These are phyloP conservation scores for Coffea humblotiana DNA, from an alignment of 305 asterid species.

Conservation along the genomic window DNA sequence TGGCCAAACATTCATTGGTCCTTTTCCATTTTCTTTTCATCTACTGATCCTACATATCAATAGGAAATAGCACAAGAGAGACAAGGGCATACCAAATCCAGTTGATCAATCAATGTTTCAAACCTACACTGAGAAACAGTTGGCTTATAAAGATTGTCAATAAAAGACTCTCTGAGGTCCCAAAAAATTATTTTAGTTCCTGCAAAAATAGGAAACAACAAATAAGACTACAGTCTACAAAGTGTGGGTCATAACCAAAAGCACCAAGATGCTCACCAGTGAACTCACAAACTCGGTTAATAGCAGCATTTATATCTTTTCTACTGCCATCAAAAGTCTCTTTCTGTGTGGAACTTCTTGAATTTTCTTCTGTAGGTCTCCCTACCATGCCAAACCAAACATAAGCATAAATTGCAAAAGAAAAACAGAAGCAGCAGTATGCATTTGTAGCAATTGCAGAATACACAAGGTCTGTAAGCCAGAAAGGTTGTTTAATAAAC, in stretches of 20 bases:
- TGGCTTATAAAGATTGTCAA: constrained; percentile 84
- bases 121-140: constrained; percentile 76
- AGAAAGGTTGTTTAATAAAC: background rate
- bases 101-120: constrained; percentile 81
- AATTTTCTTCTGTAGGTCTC: constrained; percentile 41
- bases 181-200: constrained; percentile 92
- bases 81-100: constrained; percentile 61
- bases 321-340: constrained; percentile 95
- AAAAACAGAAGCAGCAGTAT: background rate
- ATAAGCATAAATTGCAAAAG: background rate
- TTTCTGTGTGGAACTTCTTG: constrained; percentile 53
- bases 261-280: constrained; percentile 51
- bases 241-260: background rate
- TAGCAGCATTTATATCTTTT: constrained; percentile 84
- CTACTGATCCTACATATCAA: background rate
- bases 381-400: constrained; percentile 33
- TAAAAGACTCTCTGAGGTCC: constrained; percentile 91
- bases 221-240: constrained; percentile 17
- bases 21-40: background rate
- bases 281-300: constrained; percentile 86
- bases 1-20: background rate
- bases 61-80: constrained; percentile 3
- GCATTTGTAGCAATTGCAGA: background rate
- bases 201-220: constrained; percentile 26
- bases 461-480: background rate